Evolutionary conservation across 768 basidiomycete species (phyloP).

Genomic region (Tylopilus rubrobrunneus): DNA sequence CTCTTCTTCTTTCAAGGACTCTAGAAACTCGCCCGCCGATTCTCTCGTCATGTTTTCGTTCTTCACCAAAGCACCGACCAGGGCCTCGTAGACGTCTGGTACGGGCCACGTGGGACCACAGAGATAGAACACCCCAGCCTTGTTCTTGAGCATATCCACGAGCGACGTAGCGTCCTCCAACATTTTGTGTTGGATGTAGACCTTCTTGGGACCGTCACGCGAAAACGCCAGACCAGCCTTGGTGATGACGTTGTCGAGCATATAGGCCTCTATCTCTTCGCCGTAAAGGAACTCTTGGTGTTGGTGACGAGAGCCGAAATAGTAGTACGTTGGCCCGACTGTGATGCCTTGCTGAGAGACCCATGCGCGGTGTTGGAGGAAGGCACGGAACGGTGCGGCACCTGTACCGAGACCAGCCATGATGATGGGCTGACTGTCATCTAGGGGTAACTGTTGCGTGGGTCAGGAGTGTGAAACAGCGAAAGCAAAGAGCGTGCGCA

Average conservation of each 20-base stretch:
- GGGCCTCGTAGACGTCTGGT: constrained; percentile 92
- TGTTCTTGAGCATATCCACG: constrained; percentile 67
- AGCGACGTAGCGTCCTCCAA: constrained; percentile 78
- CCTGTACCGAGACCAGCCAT: constrained; percentile 99
- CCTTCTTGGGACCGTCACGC: constrained; percentile 86
- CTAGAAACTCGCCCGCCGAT: constrained; percentile 76
- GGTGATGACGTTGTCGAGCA: constrained; percentile 78
- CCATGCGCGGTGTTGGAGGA: constrained; percentile 92
- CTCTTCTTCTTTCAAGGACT: constrained; percentile 92
- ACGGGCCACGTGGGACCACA: constrained; percentile 99
- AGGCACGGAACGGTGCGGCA: constrained; percentile 98
- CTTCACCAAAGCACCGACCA: constrained; percentile 75
- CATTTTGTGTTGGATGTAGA: constrained; percentile 99
- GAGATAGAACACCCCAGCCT: constrained; percentile 86
- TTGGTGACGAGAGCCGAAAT: constrained; percentile 96
- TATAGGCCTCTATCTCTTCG: constrained; percentile 92
- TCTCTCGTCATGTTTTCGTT: constrained; percentile 61
- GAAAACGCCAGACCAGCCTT: constrained; percentile 96
- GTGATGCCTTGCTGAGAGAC: constrained; percentile 70
- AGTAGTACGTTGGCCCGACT: constrained; percentile 93
- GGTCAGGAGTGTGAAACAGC: constrained; percentile 6
- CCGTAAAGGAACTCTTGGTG: constrained; percentile 96
- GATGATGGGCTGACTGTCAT: constrained; percentile 85
- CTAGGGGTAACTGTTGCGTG: constrained; percentile 66
- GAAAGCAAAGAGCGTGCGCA: constrained; percentile 29